phyloP scores from a whole-genome alignment of 768 basidiomycete genomes.

The Clitopilus hobsonii region DNA sequence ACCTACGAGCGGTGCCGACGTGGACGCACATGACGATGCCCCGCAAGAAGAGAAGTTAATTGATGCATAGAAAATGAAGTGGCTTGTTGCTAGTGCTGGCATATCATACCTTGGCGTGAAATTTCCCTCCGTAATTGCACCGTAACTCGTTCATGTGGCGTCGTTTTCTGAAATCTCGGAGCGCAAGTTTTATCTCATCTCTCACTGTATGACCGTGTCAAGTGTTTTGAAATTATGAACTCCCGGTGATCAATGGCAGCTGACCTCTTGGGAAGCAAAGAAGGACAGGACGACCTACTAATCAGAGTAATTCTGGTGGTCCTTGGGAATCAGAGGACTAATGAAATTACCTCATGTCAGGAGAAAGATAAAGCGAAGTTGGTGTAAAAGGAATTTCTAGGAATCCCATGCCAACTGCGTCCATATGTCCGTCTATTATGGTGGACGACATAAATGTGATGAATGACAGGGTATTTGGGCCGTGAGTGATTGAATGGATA shows the following conservation, averaged over 20 bases:
- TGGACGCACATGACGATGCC: constrained; percentile 36
- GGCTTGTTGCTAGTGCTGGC: not conserved
- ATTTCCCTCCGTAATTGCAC: constrained; percentile 5
- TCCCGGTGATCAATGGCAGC: constrained; percentile 1
- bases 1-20: constrained; percentile 44
- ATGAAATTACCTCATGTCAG: constrained; percentile 1
- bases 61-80: constrained; percentile 44
- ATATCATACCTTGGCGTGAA: not conserved
- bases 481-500: not conserved
- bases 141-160: not conserved
- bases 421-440: not conserved
- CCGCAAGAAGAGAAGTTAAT: constrained; percentile 50
- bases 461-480: not conserved
- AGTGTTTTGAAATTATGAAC: not conserved
- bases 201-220: not conserved
- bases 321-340: not conserved
- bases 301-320: not conserved
- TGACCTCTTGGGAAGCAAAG: not conserved
- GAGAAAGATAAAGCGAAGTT: constrained; percentile 5
- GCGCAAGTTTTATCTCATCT: not conserved
- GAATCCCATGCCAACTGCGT: not conserved
- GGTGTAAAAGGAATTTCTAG: constrained; percentile 5
- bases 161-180: not conserved
- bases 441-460: not conserved
- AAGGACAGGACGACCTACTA: not conserved